Evolutionary conservation across 371 early-diverging fungal species (phyloP), one percentile per base, ranked within the genome.

Genomic region (Rhizopus sp.): DNA sequence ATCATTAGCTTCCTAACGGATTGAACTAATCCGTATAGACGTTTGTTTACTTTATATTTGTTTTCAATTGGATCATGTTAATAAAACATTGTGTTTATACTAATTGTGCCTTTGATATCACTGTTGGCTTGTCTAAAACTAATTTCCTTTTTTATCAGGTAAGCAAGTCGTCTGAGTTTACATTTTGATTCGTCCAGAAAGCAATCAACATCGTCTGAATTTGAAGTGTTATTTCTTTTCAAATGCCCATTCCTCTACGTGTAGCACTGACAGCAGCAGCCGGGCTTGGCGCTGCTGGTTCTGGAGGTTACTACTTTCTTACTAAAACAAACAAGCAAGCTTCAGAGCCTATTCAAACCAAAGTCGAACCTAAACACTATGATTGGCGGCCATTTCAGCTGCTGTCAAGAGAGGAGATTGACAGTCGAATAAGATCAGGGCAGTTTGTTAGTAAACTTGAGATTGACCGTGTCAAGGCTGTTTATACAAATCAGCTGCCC

Each of bases 401-500:
- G 0, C 50, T 78, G 46, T 55, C 71, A 3, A 55, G 57, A 10
- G 46, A 57, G 17, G 70, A 69, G 6, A 75, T 78, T 40, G 58
- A 71, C 44, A 33, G 39, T 6, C 69, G 73, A 13, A 51, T 78
- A 5, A 51, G 69, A 15, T 44, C 64, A 23, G 73, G 69, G 3
- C 75, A 78, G 41, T 61, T 64, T 34, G 69, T 60, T 0, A 73
- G 35, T 17, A 61, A 52, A 4, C 23, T 51, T 7, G 38, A 55
- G 2, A 35, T 66, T 8, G 45, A 61, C 8, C 45, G 66, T 23
- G 59, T 78, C 40, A 66, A 66, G 31, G 69, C 73, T 0, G 52
- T 73, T 10, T 73, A 77, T 54, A 71, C 69, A 12, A 77, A 67
- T 23, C 72, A 69, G 23, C 31, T 80, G 17, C 52, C 75, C 1